Evolutionary conservation across 1,284 basidiomycete species (phyloP), one percentile per base, ranked within the genome.

Genomic region (Pseudozyma pruni): DNA sequence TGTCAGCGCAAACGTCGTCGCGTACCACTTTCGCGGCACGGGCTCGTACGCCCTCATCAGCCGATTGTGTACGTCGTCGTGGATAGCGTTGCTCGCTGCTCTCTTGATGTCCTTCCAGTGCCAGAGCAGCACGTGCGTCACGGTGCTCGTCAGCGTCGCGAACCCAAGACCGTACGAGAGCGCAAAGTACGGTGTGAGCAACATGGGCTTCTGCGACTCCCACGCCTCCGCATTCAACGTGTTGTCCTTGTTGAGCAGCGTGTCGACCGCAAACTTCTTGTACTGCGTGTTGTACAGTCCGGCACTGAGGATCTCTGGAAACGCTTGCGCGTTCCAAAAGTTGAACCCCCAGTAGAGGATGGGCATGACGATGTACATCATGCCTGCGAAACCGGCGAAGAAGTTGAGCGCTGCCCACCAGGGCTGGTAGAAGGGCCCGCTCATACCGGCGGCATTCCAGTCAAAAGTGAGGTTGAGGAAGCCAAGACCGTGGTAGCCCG

Each of bases 101-200:
- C 81, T 71, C 43, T 79, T 80, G 61, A 86, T 85, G 66, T 86
- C 86, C 10, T 82, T 75, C 31, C 85, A 75, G 62, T 86, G 85
- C 85, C 85, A 86, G 2, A 86, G 79, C 69, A 83, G 81, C 16
- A 86, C 85, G 59, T 86, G 85, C 3, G 83, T 83, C 37, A 86
- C 74, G 7, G 86, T 84, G 45, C 84, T 84, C 0, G 85, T 84
- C 16, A 86, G 72, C 0, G 85, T 83, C 1, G 86, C 85, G 63
- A 86, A 86, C 16, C 83, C 81, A 13, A 86, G 68, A 1, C 82
- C 84, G 60, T 84, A 84, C 6, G 78, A 76, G 0, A 84, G 51
- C 52, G 76, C 85, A 55, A 67, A 86, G 75, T 85, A 86, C 3
- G 86, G 86, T 0, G 86, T 86, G 4, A 86, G 78, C 0, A 85